Base-by-base conservation (phyloP, 2,329 filamentous ascomycete species). In the Cladosporium sp. region DNA sequence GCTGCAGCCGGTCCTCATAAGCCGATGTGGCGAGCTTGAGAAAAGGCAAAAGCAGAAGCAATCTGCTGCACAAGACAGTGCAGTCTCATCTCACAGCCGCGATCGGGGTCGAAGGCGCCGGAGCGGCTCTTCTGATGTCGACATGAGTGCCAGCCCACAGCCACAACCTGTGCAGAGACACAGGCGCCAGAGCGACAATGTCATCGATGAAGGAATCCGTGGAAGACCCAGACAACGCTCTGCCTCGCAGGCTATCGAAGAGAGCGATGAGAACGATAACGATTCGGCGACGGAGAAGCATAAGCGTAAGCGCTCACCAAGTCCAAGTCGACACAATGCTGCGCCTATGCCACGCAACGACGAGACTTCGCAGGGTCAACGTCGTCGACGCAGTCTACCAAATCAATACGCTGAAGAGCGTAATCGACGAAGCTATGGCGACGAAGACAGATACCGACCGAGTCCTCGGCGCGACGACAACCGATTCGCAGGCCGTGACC, bases 11-110 rank as follows among this genome's bases (percentile, higher is more conserved):
- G 76, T 80, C 15, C 70, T 80, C 6, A 71, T 81, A 34, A 70
- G 75, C 10, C 68, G 74, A 47, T 79, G 78, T 68, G 79, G 79
- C 52, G 78, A 80, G 69, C 73, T 81, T 24, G 77, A 79, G 69
- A 71, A 71, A 62, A 74, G 70, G 64, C 75, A 73, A 69, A 72
- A 61, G 65, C 67, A 34, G 64, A 61, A 26, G 47, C 61, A 36
- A 28, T 51, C 2, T 30, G 26, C 51, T 32, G 24, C 63, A 47
- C 10, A 65, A 15, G 38, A 59, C 14, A 44, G 66, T 8, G 65
- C 65, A 6, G 28, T 59, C 11, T 55, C 61, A 21, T 26, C 34
- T 10, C 55, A 44, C 34, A 68, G 64, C 36, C 65, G 68, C 30
- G 73, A 74, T 51, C 66, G 74, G 51, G 72, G 74, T 10, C 68